phyloP scores from a whole-genome alignment of 208 protist genomes.

The Phytomonas francai region DNA sequence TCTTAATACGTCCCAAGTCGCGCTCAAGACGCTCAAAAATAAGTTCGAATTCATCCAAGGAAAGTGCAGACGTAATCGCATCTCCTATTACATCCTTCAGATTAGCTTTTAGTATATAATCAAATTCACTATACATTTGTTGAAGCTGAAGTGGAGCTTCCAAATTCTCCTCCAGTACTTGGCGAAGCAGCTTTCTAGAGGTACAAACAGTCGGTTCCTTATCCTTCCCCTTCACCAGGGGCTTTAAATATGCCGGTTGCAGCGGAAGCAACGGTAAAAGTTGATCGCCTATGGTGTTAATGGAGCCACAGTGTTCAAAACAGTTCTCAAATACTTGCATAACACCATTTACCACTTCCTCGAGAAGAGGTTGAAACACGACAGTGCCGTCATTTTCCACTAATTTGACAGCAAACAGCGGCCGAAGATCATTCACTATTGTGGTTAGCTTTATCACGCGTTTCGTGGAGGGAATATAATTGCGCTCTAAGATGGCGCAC shows the following conservation, averaged over 20 bases:
- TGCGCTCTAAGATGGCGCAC: conserved; percentile 4
- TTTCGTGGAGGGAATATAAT: conserved; percentile 34
- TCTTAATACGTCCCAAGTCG: conserved; percentile 66
- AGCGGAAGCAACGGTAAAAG: conserved; percentile 87
- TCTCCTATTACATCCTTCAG: conserved; percentile 43
- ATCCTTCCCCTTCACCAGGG: conserved; percentile 19
- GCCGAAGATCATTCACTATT: conserved; percentile 54
- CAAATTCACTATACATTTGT: conserved; percentile 88
- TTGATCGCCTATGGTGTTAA: conserved; percentile 86
- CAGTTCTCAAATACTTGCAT: conserved; percentile 63
- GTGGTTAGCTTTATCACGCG: conserved; percentile 73
- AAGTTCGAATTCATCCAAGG: conserved; percentile 83
- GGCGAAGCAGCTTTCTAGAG: conserved; percentile 36
- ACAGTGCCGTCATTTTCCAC: conserved; percentile 39
- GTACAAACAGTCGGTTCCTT: conserved; percentile 57
- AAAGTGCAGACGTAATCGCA: conserved; percentile 14
- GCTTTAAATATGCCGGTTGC: conserved; percentile 30
- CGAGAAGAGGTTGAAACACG: conserved; percentile 56
- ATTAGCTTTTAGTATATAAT: conserved; percentile 70
- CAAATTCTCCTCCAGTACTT: conserved; percentile 56
- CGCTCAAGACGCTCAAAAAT: conserved; percentile 79
- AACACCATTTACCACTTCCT: conserved; percentile 55
- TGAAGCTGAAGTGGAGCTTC: conserved; percentile 79
- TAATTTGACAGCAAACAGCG: conserved; percentile 81
- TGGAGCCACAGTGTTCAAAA: conserved; percentile 60